Evolutionary conservation across 2,329 filamentous ascomycete species (phyloP), one percentile per base, ranked within the genome.

Genomic region (Sporothrix luriei): DNA sequence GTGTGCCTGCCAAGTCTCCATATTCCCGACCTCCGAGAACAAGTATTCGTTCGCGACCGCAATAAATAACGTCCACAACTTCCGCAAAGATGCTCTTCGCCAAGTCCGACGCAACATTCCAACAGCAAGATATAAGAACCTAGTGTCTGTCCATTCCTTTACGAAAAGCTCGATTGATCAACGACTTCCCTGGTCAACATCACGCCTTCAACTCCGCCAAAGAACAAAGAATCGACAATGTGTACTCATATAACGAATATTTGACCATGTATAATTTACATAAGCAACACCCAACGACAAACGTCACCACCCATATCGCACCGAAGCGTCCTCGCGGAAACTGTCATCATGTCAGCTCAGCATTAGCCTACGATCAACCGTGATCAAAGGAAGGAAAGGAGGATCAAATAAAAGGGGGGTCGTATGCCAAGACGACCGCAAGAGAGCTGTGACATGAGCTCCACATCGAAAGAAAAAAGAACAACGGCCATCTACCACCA

Each of bases 401-500:
- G 14, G 57, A 46, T 43, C 24, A 5, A 21, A 38, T n/a, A 11
- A 14, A 19, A 16, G 61, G 24, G 49, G 61, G 61, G 43, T 51
- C 61, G 49, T 24, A 6, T 49, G 19, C 14, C 9, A 65, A 33
- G 61, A 6, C 33, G 61, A 33, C 19, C 61, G 61, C 61, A 65
- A 65, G 61, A 65, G 61, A 65, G 61, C 61, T 65, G 61, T 40
- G 40, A 51, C 38, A 65, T 48, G 61, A 65, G 61, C 61, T 65
- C 61, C 61, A 65, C 21, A 62, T 46, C n/a, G 13, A 14, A 26
- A 14, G n/a, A 26, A 6, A 2, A 46, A 3, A 24, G 6, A 40
- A 48, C 33, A 48, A 38, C 13, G n/a, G 7, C 46, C 38, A 21
- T 16, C 16, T 16, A 6, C 29, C 14, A 54, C 24, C 43, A 48